Evolutionary conservation across 495 filamentous ascomycete species (phyloP), one percentile per base, ranked within the genome.

Genomic region (Penicillium herquei): DNA sequence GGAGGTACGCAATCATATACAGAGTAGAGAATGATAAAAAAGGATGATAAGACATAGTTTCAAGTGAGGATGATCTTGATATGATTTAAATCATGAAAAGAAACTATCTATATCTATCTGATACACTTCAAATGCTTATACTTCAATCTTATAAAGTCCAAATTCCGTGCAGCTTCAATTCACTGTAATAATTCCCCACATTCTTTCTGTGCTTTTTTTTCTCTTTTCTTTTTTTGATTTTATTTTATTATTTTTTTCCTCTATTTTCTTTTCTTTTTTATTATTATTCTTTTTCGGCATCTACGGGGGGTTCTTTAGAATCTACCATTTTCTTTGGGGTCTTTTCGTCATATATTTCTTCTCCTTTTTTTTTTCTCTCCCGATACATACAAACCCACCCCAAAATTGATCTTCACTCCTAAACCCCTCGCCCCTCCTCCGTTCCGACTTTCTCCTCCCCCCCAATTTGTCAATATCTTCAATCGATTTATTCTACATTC

Each of bases 1-100:
- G n/a, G n/a, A n/a, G n/a, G 62, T 62, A 69, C 64, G 68, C 68
- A 71, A 67, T 51, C 64, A 66, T 62, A 37, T 37, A 37, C 9
- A 37, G 34, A 37, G 34, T 37, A 10, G 34, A 37, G 2, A 37
- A 13, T 10, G 50, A 51, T 33, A 52, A 26, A 32, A 47, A 55
- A 40, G 34, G 49, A 49, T 39, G 53, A 43, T 32, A 55, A 52
- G 52, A 49, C 40, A 40, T 16, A 17, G 41, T 43, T 13, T 16
- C 11, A 43, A 9, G 8, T 14, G 8, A 43, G 1, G 51, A 56
- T 6, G 35, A 39, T 10, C 2, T 9, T 9, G 41, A 44, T 21
- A 26, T 42, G 21, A 26, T 26, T 39, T 18, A 47, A 42, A 21
- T 39, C 34, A 48, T 53, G n/a, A 44, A 45, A 34, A 49, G 49